Conservation (phyloP, 306 rosid species). For the Quercus suber region DNA sequence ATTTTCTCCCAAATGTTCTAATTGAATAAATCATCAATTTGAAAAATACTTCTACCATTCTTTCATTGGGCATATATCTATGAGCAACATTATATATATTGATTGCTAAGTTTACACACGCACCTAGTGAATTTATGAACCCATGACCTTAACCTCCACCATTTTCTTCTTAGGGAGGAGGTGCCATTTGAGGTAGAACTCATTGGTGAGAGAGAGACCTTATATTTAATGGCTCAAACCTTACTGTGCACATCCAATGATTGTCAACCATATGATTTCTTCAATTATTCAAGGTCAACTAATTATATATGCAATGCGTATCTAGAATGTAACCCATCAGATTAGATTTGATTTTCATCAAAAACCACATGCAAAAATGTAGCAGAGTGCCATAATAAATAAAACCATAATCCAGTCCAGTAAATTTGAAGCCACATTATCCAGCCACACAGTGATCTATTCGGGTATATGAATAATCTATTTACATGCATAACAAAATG, state of each 20-base stretch:
- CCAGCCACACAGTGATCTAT: background rate
- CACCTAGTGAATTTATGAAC: too few species aligned
- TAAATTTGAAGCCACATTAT: background rate
- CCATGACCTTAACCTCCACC: too few species aligned
- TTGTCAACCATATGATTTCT: background rate
- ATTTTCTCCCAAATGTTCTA: too few species aligned
- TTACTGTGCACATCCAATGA: background rate
- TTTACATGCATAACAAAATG: background rate
- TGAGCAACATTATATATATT: too few species aligned
- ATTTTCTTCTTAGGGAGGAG: too few species aligned
- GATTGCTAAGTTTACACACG: too few species aligned
- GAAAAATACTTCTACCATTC: too few species aligned
- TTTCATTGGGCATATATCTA: too few species aligned
- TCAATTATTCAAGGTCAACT: background rate
- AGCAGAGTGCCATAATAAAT: background rate
- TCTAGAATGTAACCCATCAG: background rate
- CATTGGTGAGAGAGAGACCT: background rate
- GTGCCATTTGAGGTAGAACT: too few species aligned
- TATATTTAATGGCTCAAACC: background rate
- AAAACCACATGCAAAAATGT: background rate
- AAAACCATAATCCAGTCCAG: background rate
- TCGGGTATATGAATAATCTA: background rate
- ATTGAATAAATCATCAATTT: too few species aligned
- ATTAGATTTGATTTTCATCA: background rate
- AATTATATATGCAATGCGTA: background rate